Evolutionary conservation across 768 basidiomycete species (phyloP), one percentile per base, ranked within the genome.

Genomic region (Scleroderma bovista): DNA sequence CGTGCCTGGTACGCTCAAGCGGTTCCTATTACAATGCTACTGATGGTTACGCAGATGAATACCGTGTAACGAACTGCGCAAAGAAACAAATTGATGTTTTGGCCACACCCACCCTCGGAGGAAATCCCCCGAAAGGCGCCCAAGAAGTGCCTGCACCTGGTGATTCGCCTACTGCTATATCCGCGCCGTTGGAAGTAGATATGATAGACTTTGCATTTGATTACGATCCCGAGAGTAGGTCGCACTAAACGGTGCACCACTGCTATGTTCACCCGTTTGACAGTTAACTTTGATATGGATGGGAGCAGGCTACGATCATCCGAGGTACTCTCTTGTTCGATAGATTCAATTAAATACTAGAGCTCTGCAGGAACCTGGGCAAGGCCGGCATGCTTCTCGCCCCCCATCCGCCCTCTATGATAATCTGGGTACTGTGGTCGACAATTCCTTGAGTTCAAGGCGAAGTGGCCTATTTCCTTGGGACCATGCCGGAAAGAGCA

Each of bases 401-500:
- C 76, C 79, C 12, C 73, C 73, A 13, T 81, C 79, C 37, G 58
- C 73, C 9, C 52, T 77, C 22, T 78, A 75, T 33, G 76, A 73
- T 44, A 68, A 80, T 50, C 66, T 84, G 38, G 76, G 71, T 12
- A 57, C 78, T 44, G 76, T 77, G 40, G 52, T 74, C 6, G 62
- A 69, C 24, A 69, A 72, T 36, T 64, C 65, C 29, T 63, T 67
- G 37, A 69, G 72, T 24, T 86, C 86, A 17, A 86, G 88, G 58
- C 72, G 76, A 31, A 86, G 80, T 54, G 81, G 83, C 9, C 61
- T 90, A 26, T 89, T 89, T 61, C 88, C 89, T 6, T 92, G 88
- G 88, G 87, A 91, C 59, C 78, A 90, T 61, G 88, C 87, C 5
- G 85, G 82, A 1, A 73, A 71, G 36, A 86, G 83, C 46, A 85